Evolutionary conservation across 371 early-diverging fungal species (phyloP).

Genomic region (Polyrhizophydium stewartii): DNA sequence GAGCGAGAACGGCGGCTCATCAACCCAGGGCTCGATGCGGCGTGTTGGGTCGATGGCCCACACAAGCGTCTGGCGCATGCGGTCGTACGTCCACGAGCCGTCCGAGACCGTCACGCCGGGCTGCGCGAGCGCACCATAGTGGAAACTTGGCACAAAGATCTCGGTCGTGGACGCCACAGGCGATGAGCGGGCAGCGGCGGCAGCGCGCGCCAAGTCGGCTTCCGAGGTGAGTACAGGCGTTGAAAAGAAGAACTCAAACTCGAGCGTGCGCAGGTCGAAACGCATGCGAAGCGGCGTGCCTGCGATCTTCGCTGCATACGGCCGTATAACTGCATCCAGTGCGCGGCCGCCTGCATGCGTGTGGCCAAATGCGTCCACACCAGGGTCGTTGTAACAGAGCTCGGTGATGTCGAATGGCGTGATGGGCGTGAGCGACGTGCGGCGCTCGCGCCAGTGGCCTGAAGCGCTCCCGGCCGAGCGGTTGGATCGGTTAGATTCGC

Average conservation of each 20-base stretch:
- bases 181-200: not conserved
- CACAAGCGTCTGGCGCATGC: slow-evolving; percentile 60
- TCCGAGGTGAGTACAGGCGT: not conserved
- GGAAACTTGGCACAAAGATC: slow-evolving; percentile 68
- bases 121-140: slow-evolving; percentile 44
- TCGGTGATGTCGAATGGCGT: slow-evolving; percentile 50
- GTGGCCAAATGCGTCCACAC: slow-evolving; percentile 40
- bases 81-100: slow-evolving; percentile 64
- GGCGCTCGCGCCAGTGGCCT: not conserved
- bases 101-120: slow-evolving; percentile 53
- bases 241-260: slow-evolving; percentile 33
- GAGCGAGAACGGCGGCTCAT: not conserved
- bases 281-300: slow-evolving; percentile 59
- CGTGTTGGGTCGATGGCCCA: slow-evolving; percentile 35
- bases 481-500: too few species aligned
- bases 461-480: too few species aligned
- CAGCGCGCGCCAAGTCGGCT: slow-evolving; percentile 8
- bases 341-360: slow-evolving; percentile 72
- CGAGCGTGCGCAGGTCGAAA: slow-evolving; percentile 55
- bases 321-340: slow-evolving; percentile 73
- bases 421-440: slow-evolving; percentile 17
- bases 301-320: slow-evolving; percentile 75
- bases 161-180: slow-evolving; percentile 39
- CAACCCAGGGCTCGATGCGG: slow-evolving; percentile 1
- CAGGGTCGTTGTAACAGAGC: slow-evolving; percentile 21